phyloP scores from a whole-genome alignment of 345 rosid genomes.

The Eucalyptus albens region DNA sequence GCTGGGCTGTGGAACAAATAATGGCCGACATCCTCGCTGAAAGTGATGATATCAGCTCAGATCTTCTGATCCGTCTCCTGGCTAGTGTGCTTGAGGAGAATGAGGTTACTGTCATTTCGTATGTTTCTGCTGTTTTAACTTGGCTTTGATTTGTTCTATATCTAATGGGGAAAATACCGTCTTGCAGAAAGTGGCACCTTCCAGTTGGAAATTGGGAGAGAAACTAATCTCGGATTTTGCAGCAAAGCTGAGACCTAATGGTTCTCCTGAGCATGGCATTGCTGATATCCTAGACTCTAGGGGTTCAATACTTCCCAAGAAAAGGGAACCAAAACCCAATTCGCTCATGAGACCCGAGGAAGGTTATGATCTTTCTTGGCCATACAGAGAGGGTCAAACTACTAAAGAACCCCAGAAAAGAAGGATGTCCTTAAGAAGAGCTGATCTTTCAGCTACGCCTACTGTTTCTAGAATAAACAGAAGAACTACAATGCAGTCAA shows the following conservation, averaged over 20 bases:
- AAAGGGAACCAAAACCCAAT: neutral
- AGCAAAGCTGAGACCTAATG: constrained; percentile 28
- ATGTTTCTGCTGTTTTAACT: neutral
- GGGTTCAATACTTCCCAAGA: neutral
- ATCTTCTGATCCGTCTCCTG: constrained; percentile 40
- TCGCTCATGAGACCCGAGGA: neutral
- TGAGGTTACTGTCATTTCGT: constrained; percentile 17
- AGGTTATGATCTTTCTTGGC: neutral
- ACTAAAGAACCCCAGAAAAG: accelerated
- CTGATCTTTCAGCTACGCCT: neutral
- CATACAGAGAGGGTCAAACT: neutral
- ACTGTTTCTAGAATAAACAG: neutral
- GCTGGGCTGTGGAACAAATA: constrained; percentile 47
- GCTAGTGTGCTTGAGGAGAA: constrained; percentile 36
- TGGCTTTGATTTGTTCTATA: neutral
- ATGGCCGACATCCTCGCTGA: constrained; percentile 48
- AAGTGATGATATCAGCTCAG: constrained; percentile 41
- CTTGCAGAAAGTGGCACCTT: constrained; percentile 32
- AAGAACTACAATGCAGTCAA: too few relatives aligned
- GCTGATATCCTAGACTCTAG: accelerated
- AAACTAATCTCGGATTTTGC: constrained; percentile 38
- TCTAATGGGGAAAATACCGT: neutral
- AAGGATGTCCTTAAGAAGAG: neutral
- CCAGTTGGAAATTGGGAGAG: constrained; percentile 33
- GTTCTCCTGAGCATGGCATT: neutral